phyloP scores from a whole-genome alignment of 192 early-diverging fungal species.

The Coemansia sp. region DNA sequence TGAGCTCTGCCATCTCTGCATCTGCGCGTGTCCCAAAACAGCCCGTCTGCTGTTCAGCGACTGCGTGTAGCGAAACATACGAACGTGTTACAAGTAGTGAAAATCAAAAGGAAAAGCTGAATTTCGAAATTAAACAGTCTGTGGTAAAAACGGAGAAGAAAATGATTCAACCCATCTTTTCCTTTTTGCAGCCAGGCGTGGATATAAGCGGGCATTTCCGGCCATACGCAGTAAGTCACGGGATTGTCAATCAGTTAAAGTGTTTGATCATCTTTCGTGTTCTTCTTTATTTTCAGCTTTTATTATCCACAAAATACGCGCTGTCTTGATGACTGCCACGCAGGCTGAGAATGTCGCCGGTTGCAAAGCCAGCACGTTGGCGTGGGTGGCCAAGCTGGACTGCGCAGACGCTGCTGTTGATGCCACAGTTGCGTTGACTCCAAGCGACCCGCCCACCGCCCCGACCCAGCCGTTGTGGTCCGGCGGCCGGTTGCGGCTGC shows the following conservation, averaged over 20 bases:
- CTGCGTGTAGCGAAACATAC: background rate
- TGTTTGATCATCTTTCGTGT: background rate
- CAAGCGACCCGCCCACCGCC: background rate
- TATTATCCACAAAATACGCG: background rate
- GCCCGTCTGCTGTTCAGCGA: background rate
- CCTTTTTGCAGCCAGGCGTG: background rate
- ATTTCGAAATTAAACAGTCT: background rate
- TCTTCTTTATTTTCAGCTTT: background rate
- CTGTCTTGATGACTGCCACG: background rate
- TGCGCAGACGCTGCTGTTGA: slow-evolving; percentile 13
- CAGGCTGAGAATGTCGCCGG: background rate
- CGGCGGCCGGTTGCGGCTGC: slow-evolving; percentile 33
- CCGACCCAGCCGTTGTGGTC: slow-evolving; percentile 9
- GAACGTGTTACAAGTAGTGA: background rate
- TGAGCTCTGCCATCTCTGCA: slow-evolving; percentile 6
- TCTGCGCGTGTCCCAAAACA: background rate
- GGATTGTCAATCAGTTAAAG: background rate
- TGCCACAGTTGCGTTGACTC: slow-evolving; percentile 18
- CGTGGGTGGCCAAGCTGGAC: slow-evolving; percentile 20
- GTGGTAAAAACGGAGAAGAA: slow-evolving; percentile 6
- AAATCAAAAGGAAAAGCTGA: background rate
- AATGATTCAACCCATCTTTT: background rate
- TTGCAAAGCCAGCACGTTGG: background rate
- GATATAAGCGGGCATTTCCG: too few species aligned
- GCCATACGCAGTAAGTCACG: too few species aligned